Conservation (phyloP, 441 rosid species). For the Manihot esculenta region DNA sequence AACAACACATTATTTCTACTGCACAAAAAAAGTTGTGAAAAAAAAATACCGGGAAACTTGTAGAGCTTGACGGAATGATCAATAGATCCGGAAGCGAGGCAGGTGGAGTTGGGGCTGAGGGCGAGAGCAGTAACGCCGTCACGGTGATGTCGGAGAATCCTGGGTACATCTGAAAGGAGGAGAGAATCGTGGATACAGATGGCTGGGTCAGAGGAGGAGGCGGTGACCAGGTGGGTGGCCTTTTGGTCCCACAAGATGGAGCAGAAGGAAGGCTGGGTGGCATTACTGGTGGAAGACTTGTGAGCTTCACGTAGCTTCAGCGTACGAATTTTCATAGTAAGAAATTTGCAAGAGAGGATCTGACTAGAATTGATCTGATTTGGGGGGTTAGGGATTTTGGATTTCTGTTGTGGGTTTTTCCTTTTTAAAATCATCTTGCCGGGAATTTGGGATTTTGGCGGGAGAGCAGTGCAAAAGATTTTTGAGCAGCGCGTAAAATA, state of each 20-base stretch:
- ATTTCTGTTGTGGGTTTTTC: neutral
- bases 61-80: conserved; percentile 97
- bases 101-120: conserved; percentile 80
- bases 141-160: conserved; percentile 82
- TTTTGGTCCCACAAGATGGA: conserved; percentile 84
- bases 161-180: conserved; percentile 56
- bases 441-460: neutral
- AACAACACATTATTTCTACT: neutral
- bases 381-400: neutral
- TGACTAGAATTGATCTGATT: neutral
- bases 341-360: neutral
- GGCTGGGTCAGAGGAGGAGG: conserved; percentile 74
- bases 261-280: conserved; percentile 60
- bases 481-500: neutral
- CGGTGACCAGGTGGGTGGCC: conserved; percentile 74
- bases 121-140: conserved; percentile 89
- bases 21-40: neutral
- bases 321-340: conserved; percentile 72
- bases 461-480: neutral
- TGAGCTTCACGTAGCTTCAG: conserved; percentile 87
- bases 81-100: conserved; percentile 91
- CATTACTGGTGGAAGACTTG: conserved; percentile 35
- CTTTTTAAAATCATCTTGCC: neutral
- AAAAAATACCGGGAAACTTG: conserved; percentile 67
- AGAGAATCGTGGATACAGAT: conserved; percentile 75